A percentile compares a stretch with the other conserved stretches of the same genome.
Conservation (phyloP, 805 yeast genomes). For the Ogataea trehaloabstinens region DNA sequence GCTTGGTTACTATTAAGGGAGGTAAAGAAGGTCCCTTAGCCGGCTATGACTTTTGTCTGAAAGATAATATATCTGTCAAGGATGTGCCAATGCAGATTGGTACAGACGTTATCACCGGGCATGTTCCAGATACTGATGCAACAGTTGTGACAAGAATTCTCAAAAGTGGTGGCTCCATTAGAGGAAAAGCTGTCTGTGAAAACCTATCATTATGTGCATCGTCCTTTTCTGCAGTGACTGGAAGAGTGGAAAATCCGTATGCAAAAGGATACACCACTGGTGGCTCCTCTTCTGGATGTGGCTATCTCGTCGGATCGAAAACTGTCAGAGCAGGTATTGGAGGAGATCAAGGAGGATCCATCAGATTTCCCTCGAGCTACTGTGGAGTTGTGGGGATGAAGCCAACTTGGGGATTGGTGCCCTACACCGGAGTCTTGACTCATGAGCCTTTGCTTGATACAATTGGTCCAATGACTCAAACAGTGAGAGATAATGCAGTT, state of each 20-base stretch:
- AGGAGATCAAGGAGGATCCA: conserved; percentile 44
- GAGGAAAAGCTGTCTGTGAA: conserved; percentile 36
- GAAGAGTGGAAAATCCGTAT: conserved; percentile 44
- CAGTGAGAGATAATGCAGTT: conserved; percentile 33
- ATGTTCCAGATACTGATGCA: conserved; percentile 34
- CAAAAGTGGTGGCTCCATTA: conserved; percentile 32
- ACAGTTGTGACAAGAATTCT: conserved; percentile 34
- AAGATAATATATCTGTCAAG: conserved; percentile 35
- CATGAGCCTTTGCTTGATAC: conserved; percentile 35
- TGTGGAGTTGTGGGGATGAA: conserved; percentile 39
- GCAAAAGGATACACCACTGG: conserved; percentile 31
- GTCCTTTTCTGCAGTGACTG: conserved; percentile 35
- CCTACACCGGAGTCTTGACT: conserved; percentile 36
- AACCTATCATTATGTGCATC: conserved; percentile 28
- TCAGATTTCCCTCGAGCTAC: conserved; percentile 43
- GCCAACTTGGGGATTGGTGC: conserved; percentile 45
- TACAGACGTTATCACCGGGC: conserved; percentile 29
- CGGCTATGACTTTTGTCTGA: conserved; percentile 30
- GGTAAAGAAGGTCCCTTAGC: conserved; percentile 17
- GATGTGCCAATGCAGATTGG: conserved; percentile 36
- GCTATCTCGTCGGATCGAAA: conserved; percentile 33
- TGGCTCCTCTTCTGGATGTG: conserved; percentile 51
- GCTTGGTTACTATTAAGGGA: conserved; percentile 24
- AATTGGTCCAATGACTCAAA: conserved; percentile 36
- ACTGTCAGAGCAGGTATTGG: conserved; percentile 35